Conservation (phyloP, 768 basidiomycete genomes). For the Sporobolomyces phaffii region DNA sequence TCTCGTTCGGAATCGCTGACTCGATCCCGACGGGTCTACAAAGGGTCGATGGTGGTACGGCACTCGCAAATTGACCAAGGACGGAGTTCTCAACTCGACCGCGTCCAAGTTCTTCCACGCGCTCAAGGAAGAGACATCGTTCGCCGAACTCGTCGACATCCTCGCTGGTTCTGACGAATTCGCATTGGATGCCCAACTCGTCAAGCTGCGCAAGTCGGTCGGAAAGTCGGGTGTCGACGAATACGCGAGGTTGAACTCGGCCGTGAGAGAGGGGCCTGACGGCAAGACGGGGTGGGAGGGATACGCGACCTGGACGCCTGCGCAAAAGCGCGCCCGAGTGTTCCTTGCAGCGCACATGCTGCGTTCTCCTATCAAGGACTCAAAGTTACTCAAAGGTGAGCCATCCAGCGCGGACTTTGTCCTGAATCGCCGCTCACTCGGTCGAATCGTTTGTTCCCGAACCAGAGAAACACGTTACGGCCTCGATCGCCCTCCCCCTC, state of each 20-base stretch:
- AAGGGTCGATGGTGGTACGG: constrained; percentile 99
- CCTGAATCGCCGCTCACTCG: too few species aligned
- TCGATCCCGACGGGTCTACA: too few species aligned
- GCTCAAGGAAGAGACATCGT: constrained; percentile 69
- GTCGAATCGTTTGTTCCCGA: background rate
- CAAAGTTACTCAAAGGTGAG: constrained; percentile 59
- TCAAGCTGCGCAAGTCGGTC: constrained; percentile 55
- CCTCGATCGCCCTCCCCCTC: constrained; percentile 36
- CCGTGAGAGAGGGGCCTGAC: constrained; percentile 45
- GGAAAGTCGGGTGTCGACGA: constrained; percentile 45
- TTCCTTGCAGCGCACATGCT: constrained; percentile 81
- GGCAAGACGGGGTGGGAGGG: constrained; percentile 37
- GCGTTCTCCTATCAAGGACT: constrained; percentile 56
- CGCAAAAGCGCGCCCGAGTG: constrained; percentile 54
- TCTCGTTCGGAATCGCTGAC: background rate
- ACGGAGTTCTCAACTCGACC: constrained; percentile 72
- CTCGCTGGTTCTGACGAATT: constrained; percentile 54
- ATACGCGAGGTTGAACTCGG: constrained; percentile 43
- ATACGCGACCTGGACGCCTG: constrained; percentile 44
- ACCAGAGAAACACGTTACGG: constrained; percentile 36
- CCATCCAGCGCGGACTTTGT: too few species aligned
- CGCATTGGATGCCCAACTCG: constrained; percentile 45
- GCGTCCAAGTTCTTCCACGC: constrained; percentile 83
- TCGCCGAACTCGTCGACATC: constrained; percentile 65
- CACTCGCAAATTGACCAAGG: constrained; percentile 78